Conservation (phyloP, 2,329 filamentous ascomycete genomes). For the Lizonia empirigonia region DNA sequence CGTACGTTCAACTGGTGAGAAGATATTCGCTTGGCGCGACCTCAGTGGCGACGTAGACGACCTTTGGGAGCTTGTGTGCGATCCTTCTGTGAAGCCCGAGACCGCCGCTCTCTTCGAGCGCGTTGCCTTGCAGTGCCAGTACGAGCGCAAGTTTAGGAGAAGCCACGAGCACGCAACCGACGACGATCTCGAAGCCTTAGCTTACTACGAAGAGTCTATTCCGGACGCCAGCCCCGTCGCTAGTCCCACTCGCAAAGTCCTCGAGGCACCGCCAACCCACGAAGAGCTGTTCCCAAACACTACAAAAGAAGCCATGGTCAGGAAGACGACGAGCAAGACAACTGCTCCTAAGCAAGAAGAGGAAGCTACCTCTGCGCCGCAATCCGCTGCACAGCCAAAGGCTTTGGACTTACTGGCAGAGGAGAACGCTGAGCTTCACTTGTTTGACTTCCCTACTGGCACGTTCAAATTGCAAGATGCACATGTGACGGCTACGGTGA, state of each 20-base stretch:
- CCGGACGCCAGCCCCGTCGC: conserved; percentile 64
- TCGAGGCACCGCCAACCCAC: conserved; percentile 36
- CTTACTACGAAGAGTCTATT: conserved; percentile 70
- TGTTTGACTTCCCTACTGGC: conserved; percentile 88
- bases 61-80: conserved; percentile 98
- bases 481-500: conserved; percentile 77
- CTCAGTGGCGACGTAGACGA: conserved; percentile 92
- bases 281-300: conserved; percentile 47
- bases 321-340: conserved; percentile 46
- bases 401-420: conserved; percentile 74
- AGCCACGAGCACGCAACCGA: conserved; percentile 80
- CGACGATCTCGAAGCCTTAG: conserved; percentile 79
- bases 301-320: conserved; percentile 50
- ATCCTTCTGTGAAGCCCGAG: conserved; percentile 69
- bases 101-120: conserved; percentile 82
- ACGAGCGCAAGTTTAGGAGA: conserved; percentile 91
- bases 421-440: conserved; percentile 82
- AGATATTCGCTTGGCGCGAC: conserved; percentile 92
- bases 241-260: conserved; percentile 53
- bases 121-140: conserved; percentile 90
- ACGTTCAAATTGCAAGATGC: conserved; percentile 83
- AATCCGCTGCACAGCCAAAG: conserved; percentile 67
- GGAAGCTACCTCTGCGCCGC: conserved; percentile 64
- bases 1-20: conserved; percentile 77
- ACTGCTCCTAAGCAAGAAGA: conserved; percentile 42